Base-by-base conservation (phyloP, 176 grass and related monocot genomes). In the Phoenix dactylifera region DNA sequence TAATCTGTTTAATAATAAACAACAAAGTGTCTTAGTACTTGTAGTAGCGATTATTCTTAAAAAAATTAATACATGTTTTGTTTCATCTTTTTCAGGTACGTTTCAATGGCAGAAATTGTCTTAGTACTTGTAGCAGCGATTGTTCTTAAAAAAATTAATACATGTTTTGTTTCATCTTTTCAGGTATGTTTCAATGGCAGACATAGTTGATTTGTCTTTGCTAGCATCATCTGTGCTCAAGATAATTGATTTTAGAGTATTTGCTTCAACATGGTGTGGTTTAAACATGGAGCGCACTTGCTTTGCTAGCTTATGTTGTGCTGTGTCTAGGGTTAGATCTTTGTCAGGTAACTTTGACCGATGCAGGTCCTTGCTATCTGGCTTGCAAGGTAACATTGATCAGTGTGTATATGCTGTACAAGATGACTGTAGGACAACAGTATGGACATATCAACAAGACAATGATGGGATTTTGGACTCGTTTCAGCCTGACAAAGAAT, bases 201-300 rank as follows among this genome's bases (percentile, higher is more conserved):
- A 89, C 66, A 83, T 92, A 78, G 57, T 92, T 62, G 93, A 98
- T 79, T 63, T 98, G 22, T 89, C 87, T 49, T 64, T 56, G 26
- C 26, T 92, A 49, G 58, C 80, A 61, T 15, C 72, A 58, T 67
- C 63, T 60, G 9, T 78, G 73, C 79, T 98, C 50, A 80, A 68
- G 73, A 92, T 57, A 15, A 85, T 89, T 73, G 93, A 98, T 73
- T 92, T 98, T 68, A 86, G 84, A 73, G 67, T 98, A 55, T 98
- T 86, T 73, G 69, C 82, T 16, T 86, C 84, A 1, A 54, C 75
- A 23, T 92, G 87, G 87, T 98, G 87, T 9, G 82, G 84, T 20
- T 54, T 83, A 78, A 80, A 89, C 65, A 86, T 98, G 69, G 58
- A 22, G 65, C 79, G 70, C 55, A 39, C 93, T 59, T 92, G 88